phyloP scores from a whole-genome alignment of 2,329 filamentous ascomycete genomes.

The Samsoniella hepiali region DNA sequence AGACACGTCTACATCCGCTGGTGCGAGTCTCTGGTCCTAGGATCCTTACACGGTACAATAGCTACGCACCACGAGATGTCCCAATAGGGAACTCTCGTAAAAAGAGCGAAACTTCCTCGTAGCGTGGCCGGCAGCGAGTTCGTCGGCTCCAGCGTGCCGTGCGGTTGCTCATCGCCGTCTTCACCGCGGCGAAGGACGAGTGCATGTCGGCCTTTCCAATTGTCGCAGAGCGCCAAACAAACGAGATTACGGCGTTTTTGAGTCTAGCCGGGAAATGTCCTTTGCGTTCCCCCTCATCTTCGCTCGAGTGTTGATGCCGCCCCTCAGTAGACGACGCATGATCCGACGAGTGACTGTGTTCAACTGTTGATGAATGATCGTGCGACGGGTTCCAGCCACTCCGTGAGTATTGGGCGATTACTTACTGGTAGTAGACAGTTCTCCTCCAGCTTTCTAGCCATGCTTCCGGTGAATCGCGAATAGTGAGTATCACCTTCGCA shows the following conservation, averaged over 20 bases:
- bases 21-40: too few relatives aligned
- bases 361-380: not conserved
- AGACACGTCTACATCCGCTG: too few relatives aligned
- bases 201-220: constrained; percentile 6
- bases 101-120: not conserved
- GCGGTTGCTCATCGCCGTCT: not conserved
- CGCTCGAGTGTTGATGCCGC: not conserved
- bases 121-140: constrained; percentile 1
- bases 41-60: not conserved
- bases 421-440: too few relatives aligned
- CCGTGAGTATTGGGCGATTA: not conserved
- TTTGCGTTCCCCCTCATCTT: not conserved
- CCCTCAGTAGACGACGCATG: too few relatives aligned
- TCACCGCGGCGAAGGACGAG: constrained; percentile 6
- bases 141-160: not conserved
- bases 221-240: constrained; percentile 7
- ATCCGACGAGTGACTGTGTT: not conserved
- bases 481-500: too few relatives aligned
- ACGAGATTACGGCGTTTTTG: not conserved
- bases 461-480: too few relatives aligned
- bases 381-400: not conserved
- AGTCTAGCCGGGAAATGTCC: not conserved
- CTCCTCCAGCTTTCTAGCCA: too few relatives aligned
- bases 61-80: constrained; percentile 6
- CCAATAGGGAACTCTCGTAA: constrained; percentile 6